phyloP scores from a whole-genome alignment of 2,329 filamentous ascomycete species.

The Penicillium palitans region DNA sequence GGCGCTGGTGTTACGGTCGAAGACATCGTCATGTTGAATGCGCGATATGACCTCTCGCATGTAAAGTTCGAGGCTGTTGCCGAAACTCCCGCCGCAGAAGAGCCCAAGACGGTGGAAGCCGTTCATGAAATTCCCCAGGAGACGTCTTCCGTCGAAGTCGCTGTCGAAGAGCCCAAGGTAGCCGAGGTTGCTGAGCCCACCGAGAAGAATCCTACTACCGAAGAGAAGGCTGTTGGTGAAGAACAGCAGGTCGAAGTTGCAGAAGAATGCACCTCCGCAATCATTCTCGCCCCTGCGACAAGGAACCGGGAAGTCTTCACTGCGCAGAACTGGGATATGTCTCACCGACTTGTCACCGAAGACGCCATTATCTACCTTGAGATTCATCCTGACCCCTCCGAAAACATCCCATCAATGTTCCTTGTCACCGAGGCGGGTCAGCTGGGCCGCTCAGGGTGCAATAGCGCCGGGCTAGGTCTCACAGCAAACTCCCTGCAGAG shows the following conservation, averaged over 20 bases:
- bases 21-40: background rate
- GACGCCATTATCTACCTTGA: background rate
- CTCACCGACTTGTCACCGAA: background rate
- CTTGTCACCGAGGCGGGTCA: background rate
- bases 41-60: background rate
- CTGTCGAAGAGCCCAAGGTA: constrained; percentile 2
- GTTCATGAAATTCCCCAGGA: constrained; percentile 7
- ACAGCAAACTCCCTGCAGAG: background rate
- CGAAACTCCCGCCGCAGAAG: background rate
- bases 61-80: background rate
- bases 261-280: background rate
- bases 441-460: background rate
- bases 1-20: background rate
- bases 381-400: background rate
- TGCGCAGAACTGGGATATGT: background rate
- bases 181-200: background rate
- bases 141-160: background rate
- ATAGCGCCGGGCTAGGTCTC: background rate
- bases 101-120: background rate
- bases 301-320: background rate
- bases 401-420: background rate
- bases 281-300: background rate
- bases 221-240: background rate
- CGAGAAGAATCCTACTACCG: background rate
- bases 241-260: background rate